Evolutionary conservation across 2,329 filamentous ascomycete species (phyloP).

Genomic region (Zasmidium citrigriseum): DNA sequence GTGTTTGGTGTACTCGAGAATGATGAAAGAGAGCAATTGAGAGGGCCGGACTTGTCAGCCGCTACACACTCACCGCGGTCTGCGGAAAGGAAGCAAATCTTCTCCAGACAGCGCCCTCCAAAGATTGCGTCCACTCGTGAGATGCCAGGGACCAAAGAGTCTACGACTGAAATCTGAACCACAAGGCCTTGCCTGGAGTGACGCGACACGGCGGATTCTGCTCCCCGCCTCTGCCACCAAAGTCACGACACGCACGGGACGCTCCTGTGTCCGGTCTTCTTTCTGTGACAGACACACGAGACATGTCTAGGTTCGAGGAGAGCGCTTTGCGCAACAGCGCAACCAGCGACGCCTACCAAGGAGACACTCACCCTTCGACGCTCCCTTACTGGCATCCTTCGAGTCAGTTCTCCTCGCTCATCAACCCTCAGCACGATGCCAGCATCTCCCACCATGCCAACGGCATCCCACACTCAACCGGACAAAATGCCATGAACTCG

Average conservation of each 20-base stretch:
- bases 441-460: not conserved
- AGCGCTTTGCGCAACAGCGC: conserved; percentile 25
- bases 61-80: not conserved
- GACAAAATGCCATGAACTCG: not conserved
- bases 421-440: conserved; percentile 21
- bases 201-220: not conserved
- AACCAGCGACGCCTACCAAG: conserved; percentile 6
- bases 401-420: conserved; percentile 27
- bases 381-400: conserved; percentile 26
- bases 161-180: not conserved
- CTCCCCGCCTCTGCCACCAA: not conserved
- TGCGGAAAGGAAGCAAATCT: not conserved
- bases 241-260: not conserved
- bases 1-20: not conserved
- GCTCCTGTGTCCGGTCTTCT: not conserved
- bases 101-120: not conserved
- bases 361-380: conserved; percentile 16
- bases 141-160: not conserved
- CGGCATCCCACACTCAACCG: not conserved
- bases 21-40: not conserved
- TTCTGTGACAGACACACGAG: not conserved
- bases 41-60: not conserved
- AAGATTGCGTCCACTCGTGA: not conserved
- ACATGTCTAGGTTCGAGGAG: conserved; percentile 26
- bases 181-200: not conserved